phyloP scores from a whole-genome alignment of 129 eudicot genomes.

The Centella asiatica region DNA sequence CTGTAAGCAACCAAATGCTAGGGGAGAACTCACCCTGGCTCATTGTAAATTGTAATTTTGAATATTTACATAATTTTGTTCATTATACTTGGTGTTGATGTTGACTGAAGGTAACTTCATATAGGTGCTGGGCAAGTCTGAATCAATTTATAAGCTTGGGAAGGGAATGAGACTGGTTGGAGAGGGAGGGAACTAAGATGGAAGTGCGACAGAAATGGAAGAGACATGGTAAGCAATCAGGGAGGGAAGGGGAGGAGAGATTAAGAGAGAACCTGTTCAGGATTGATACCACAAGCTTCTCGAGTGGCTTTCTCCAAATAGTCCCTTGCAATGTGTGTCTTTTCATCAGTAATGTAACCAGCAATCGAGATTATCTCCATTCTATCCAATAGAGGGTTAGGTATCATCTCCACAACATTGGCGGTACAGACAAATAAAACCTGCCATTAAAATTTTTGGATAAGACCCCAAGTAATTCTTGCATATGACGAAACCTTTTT shows the following conservation, averaged over 20 bases:
- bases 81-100: no score
- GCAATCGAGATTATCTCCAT: constrained; percentile 97
- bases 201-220: no score
- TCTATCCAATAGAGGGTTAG: constrained; percentile 86
- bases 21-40: no score
- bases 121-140: no score
- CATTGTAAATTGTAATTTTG: no score
- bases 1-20: no score
- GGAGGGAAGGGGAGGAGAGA: background rate
- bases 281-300: constrained; percentile 92
- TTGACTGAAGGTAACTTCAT: no score
- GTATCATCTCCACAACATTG: constrained; percentile 80
- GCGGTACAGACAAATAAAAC: constrained; percentile 98
- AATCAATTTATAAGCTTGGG: no score
- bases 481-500: background rate
- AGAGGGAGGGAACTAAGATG: no score
- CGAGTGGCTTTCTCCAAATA: constrained; percentile 89
- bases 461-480: background rate
- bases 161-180: no score
- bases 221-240: no score
- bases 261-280: constrained; percentile 55
- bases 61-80: no score
- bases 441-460: constrained; percentile 33
- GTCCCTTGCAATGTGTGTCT: constrained; percentile 94
- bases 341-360: constrained; percentile 96